These are phyloP conservation scores for Clarkia xantiana DNA, from an alignment of 345 rosid species.

Conservation along the genomic window DNA sequence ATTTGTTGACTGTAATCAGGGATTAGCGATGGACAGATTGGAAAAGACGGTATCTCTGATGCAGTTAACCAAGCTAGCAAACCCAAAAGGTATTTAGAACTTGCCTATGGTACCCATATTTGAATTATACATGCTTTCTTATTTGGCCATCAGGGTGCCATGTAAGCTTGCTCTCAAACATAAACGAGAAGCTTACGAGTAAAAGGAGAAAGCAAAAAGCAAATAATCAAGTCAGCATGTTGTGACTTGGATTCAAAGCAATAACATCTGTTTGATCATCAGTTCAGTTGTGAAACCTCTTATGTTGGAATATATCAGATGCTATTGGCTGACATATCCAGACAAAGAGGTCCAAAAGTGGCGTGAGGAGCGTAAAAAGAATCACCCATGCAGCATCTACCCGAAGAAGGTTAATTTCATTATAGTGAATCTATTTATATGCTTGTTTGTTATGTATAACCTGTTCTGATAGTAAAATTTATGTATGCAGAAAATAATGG, in stretches of 20 bases:
- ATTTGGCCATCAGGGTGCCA: no score
- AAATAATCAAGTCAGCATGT: no score
- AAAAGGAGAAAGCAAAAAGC: no score
- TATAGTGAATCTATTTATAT: constrained; percentile 1
- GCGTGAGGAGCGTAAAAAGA: constrained; percentile 67
- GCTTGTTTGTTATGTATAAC: constrained; percentile 5
- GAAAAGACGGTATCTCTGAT: constrained; percentile 14
- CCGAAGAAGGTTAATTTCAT: constrained; percentile 39
- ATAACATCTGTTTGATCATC: no score
- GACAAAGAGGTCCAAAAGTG: constrained; percentile 62
- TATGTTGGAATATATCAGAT: no score
- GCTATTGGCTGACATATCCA: constrained; percentile 28
- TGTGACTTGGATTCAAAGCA: no score
- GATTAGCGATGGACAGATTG: constrained; percentile 17
- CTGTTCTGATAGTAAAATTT: constrained; percentile 10
- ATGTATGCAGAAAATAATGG: constrained; percentile 33
- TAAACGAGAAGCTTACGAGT: no score
- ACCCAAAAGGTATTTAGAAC: constrained; percentile 32
- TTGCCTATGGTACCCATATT: not conserved
- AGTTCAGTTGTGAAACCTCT: not conserved
- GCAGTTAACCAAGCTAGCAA: constrained; percentile 17
- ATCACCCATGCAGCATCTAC: constrained; percentile 49
- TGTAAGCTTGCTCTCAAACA: no score
- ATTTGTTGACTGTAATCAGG: constrained; percentile 14
- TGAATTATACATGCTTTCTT: no score